Evolutionary conservation across 192 early-diverging fungal genomes (phyloP).

Genomic region (Backusella mclennaniae): DNA sequence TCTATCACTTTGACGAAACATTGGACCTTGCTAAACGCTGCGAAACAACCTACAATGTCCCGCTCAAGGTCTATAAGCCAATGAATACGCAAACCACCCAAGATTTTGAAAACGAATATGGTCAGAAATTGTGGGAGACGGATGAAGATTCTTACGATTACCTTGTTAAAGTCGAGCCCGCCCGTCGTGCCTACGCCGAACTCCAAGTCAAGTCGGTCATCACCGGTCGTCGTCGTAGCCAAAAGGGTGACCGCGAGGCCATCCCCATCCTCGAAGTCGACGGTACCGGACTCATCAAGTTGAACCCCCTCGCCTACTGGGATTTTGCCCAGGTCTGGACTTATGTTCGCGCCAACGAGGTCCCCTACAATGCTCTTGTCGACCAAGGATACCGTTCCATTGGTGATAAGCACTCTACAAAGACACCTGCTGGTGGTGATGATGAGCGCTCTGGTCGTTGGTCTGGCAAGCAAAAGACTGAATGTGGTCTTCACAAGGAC

Average conservation of each 20-base stretch:
- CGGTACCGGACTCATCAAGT: conserved; percentile 77
- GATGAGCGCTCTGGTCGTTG: conserved; percentile 90
- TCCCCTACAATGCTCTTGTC: conserved; percentile 87
- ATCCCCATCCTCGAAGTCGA: conserved; percentile 86
- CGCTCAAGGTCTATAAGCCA: conserved; percentile 76
- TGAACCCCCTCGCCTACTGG: conserved; percentile 93
- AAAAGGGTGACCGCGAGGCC: conserved; percentile 76
- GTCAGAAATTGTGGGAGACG: conserved; percentile 79
- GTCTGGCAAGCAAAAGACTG: conserved; percentile 84
- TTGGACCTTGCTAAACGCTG: conserved; percentile 71
- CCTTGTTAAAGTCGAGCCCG: conserved; percentile 93
- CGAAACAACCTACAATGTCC: conserved; percentile 65
- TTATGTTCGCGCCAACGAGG: conserved; percentile 80
- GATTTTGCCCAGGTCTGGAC: conserved; percentile 86
- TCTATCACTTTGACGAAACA: conserved; percentile 95
- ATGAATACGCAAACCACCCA: conserved; percentile 51
- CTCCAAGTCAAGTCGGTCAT: conserved; percentile 77
- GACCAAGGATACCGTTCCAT: conserved; percentile 91
- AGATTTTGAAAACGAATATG: conserved; percentile 73
- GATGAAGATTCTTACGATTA: conserved; percentile 85
- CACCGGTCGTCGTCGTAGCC: conserved; percentile 86
- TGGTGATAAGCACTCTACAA: conserved; percentile 92
- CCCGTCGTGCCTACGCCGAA: conserved; percentile 79
- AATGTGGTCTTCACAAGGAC: conserved; percentile 97
- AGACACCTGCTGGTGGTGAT: conserved; percentile 56